Base-by-base conservation (phyloP, 441 rosid genomes). In the Theobroma grandiflorum region DNA sequence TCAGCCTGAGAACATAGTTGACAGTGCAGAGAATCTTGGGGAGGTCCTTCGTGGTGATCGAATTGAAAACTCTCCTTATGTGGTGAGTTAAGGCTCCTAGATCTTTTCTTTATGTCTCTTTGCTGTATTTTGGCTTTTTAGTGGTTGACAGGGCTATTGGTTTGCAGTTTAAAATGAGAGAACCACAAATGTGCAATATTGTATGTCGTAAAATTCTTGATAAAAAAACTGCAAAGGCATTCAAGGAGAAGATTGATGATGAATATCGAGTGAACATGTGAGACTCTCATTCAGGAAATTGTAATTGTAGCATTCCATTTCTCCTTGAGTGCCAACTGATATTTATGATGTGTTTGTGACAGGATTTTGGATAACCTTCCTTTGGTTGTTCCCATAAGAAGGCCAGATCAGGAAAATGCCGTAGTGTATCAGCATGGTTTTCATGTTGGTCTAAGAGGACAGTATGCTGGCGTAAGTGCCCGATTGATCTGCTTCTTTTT, bases 291-390 rank as follows among this genome's bases (percentile, higher is more conserved):
- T 75, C 47, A 4, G 12, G 35, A 42, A 8, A 42, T 68, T 10
- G 20, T n/a, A 12, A 58, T 59, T 64, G 35, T 79, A 64, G n/a
- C 8, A 53, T 66, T 66, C 43, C 8, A 2, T 26, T 7, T 74
- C 37, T 35, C 40, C 20, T 72, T 11, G 78, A 31, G 5, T 38
- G 37, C 71, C 16, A 53, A 22, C 47, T 49, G 16, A 33, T 76
- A 45, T 8, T 58, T 9, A 59, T 74, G 72, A 75, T 79, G 55
- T 81, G 18, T 65, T 80, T 66, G n/a, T 65, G n/a, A 79, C 85
- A 96, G 98, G 99, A 96, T 93, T 83, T 90, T 96, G 91, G 99
- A 96, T 79, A 96, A 94, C 81, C 99, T 96, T 88, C 98, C 99
- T 31, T 66, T 96, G 79, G 98, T 94, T 84, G 91, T 93, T 72